phyloP scores from a whole-genome alignment of 805 yeast genomes.

The Soucietia sequanensis region DNA sequence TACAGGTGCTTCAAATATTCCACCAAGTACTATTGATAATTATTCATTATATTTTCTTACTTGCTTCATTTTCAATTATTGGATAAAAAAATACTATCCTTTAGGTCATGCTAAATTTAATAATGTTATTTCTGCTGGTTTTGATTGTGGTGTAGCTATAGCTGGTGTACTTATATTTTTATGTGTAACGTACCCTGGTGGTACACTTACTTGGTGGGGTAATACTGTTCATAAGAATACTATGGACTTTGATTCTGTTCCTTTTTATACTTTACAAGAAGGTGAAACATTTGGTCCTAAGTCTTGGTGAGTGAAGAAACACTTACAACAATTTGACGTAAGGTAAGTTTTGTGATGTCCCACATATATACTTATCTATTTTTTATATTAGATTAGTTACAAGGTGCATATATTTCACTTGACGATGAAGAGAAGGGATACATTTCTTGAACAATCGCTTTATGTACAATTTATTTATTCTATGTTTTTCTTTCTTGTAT shows the following conservation, averaged over 20 bases:
- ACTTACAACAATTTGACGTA: background rate
- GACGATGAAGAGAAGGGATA: too few relatives aligned
- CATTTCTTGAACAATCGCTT: too few relatives aligned
- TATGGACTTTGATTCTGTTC: conserved; percentile 34
- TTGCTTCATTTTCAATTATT: conserved; percentile 34
- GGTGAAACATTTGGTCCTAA: conserved; percentile 50
- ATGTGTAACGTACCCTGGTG: conserved; percentile 18
- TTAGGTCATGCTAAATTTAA: conserved; percentile 47
- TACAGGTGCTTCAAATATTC: conserved; percentile 61
- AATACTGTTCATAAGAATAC: conserved; percentile 43
- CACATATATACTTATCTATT: too few relatives aligned
- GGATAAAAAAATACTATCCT: conserved; percentile 38
- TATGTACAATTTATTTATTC: too few relatives aligned
- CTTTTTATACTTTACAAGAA: conserved; percentile 28
- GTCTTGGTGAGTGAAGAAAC: background rate
- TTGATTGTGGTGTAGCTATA: conserved; percentile 45
- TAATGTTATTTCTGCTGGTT: conserved; percentile 45
- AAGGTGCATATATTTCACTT: too few relatives aligned
- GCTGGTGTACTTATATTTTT: conserved; percentile 39
- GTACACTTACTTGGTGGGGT: conserved; percentile 63
- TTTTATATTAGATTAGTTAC: too few relatives aligned
- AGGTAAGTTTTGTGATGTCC: too few relatives aligned
- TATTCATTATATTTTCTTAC: conserved; percentile 51
- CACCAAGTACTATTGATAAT: conserved; percentile 74
- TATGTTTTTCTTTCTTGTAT: too few relatives aligned